A percentile compares a stretch with the other conserved stretches of the same genome.
These are phyloP conservation scores for Aulographum hederae DNA, from an alignment of 2,329 filamentous ascomycete species.

Conservation along the genomic window DNA sequence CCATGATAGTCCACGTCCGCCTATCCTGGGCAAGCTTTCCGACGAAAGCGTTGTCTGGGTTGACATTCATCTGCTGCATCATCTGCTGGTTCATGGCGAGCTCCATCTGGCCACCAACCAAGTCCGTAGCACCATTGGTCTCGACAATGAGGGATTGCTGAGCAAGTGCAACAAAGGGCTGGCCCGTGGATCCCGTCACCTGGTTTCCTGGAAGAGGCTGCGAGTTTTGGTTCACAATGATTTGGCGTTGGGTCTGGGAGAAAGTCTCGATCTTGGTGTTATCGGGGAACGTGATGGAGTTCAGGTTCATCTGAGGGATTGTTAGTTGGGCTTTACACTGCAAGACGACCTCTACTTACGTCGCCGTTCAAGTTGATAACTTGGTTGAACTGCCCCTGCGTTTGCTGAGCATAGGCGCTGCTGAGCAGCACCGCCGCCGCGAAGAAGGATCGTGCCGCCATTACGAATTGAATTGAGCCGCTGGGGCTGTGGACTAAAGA, in stretches of 20 bases:
- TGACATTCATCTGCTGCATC: conserved; percentile 12
- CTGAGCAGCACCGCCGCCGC: not conserved
- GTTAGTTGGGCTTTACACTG: not conserved
- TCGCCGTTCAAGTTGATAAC: conserved; percentile 21
- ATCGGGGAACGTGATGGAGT: conserved; percentile 18
- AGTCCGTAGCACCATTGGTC: conserved; percentile 16
- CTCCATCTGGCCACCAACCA: conserved; percentile 18
- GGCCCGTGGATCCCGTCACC: conserved; percentile 17
- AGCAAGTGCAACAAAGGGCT: conserved; percentile 16
- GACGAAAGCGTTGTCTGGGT: conserved; percentile 17
- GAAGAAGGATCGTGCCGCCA: not conserved
- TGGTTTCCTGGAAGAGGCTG: conserved; percentile 16
- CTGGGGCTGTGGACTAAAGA: not conserved
- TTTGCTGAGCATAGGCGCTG: conserved; percentile 12
- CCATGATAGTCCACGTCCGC: conserved; percentile 19
- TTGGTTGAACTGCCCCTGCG: conserved; percentile 17
- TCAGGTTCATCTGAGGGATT: conserved; percentile 14
- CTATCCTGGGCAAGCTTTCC: conserved; percentile 18
- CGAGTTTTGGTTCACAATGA: conserved; percentile 21
- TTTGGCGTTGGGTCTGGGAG: conserved; percentile 18
- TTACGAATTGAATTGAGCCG: not conserved
- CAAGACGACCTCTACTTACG: conserved; percentile 9
- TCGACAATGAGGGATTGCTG: conserved; percentile 16
- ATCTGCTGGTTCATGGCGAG: conserved; percentile 15
- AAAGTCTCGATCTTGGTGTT: conserved; percentile 18